Base-by-base conservation (phyloP, 2,329 filamentous ascomycete genomes). In the Diaporthe vaccinii region DNA sequence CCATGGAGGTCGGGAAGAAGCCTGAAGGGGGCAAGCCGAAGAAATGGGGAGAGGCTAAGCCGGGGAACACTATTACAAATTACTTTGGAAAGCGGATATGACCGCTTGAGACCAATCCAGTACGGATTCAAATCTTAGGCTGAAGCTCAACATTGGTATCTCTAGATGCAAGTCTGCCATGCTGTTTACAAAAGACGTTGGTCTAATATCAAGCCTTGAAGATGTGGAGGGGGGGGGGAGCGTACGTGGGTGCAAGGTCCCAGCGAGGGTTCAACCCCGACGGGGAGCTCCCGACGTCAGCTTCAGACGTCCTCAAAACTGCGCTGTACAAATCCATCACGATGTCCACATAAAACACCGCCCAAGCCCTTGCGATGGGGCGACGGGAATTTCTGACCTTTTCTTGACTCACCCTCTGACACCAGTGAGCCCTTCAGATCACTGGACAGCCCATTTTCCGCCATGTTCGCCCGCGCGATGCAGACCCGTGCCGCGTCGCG, bases 1-100 rank as follows among this genome's bases (percentile, higher is more conserved):
- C 91, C 20, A 85, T 93, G 83, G 87, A 89, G 70, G 83, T 93
- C 55, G 90, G 91, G 0, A 89, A 90, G 81, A 91, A 89, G 80
- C 79, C 82, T 17, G 83, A 83, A 67, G 80, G 82, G 12, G 71
- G 74, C 14, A 79, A 81, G 25, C 75, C 78, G 2, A 80, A 78
- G 61, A 82, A 82, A 72, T 76, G 59, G 25, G 78, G 78, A 25
- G 61, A 76, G n/a, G 80, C 80, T 25, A 84, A 83, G n/a, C 88
- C 90, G 81, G 87, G 86, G 73, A 91, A 90, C 78, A 91, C 88
- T 0, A 76, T 91, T 77, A 85, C 84, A 78, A 89, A 89, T 76
- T 91, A 91, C 76, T 91, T 91, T 77, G 83, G 80, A 10, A 89
- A 87, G 75, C 79, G 79, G 53, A 34, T 10, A 34, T 34, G 34